phyloP scores from a whole-genome alignment of 768 basidiomycete species.

The Heimioporus sp. region DNA sequence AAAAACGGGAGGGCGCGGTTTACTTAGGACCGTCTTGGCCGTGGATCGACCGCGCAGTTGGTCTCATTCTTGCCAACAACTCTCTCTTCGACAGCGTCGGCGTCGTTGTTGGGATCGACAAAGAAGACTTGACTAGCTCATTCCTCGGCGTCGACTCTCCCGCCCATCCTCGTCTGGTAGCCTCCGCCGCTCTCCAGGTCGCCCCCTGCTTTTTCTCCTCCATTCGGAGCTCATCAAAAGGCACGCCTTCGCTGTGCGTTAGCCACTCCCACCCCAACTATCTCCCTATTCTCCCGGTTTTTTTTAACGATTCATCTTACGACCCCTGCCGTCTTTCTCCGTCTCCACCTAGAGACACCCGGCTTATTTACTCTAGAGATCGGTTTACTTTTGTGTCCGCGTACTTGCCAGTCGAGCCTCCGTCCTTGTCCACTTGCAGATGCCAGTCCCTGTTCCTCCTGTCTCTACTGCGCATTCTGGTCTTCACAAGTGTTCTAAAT shows the following conservation, averaged over 20 bases:
- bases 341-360: slow-evolving; percentile 39
- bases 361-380: slow-evolving; percentile 40
- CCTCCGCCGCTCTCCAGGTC: slow-evolving; percentile 19
- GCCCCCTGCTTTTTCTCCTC: slow-evolving; percentile 21
- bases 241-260: slow-evolving; percentile 94
- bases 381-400: slow-evolving; percentile 41
- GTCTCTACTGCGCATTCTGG: slow-evolving; percentile 60
- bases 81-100: slow-evolving; percentile 40
- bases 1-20: slow-evolving; percentile 17
- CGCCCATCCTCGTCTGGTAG: slow-evolving; percentile 5
- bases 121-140: slow-evolving; percentile 28
- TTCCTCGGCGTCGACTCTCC: slow-evolving; percentile 23
- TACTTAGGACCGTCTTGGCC: slow-evolving; percentile 33
- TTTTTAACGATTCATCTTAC: slow-evolving; percentile 70
- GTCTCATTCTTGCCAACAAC: slow-evolving; percentile 38
- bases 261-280: slow-evolving; percentile 48
- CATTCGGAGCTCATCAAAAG: slow-evolving; percentile 56
- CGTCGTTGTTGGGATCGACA: slow-evolving; percentile 40
- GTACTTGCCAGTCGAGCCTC: slow-evolving; percentile 44
- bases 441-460: slow-evolving; percentile 84
- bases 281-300: slow-evolving; percentile 22
- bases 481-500: slow-evolving; percentile 56
- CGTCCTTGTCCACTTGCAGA: slow-evolving; percentile 52
- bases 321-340: slow-evolving; percentile 45
- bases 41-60: slow-evolving; percentile 49